A percentile compares a stretch with the other conserved stretches of the same genome.
phyloP scores from a whole-genome alignment of 495 filamentous ascomycete genomes.

The Neurospora africana region DNA sequence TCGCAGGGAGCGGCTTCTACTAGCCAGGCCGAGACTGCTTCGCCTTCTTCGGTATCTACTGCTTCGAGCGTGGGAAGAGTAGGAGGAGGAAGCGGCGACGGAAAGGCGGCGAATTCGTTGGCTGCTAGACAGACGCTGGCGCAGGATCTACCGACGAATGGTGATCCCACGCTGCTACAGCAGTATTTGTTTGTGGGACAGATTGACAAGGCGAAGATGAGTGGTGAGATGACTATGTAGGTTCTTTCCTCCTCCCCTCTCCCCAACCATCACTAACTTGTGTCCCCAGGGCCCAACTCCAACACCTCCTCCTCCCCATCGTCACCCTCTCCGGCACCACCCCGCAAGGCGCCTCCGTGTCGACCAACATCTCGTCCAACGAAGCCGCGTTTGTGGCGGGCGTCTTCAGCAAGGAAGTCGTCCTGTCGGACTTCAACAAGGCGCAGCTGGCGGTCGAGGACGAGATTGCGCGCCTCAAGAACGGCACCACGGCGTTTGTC shows the following conservation, averaged over 20 bases:
- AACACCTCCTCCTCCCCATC: slow-evolving; percentile 50
- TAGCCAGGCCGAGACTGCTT: background rate
- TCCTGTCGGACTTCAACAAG: slow-evolving; percentile 31
- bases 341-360: slow-evolving; percentile 33
- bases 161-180: slow-evolving; percentile 30
- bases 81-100: background rate
- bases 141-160: slow-evolving; percentile 5
- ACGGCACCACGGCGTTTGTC: slow-evolving; percentile 44
- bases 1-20: background rate
- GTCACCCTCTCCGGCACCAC: slow-evolving; percentile 48
- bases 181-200: slow-evolving; percentile 44
- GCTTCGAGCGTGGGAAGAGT: background rate
- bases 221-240: slow-evolving; percentile 29
- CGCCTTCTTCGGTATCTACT: background rate
- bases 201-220: slow-evolving; percentile 36
- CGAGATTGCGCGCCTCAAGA: slow-evolving; percentile 20
- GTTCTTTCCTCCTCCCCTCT: slow-evolving; percentile 8
- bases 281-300: slow-evolving; percentile 41
- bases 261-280: too few species aligned
- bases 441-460: slow-evolving; percentile 30
- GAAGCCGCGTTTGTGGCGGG: slow-evolving; percentile 61
- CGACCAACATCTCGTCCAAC: slow-evolving; percentile 51
- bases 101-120: background rate
- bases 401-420: slow-evolving; percentile 45
- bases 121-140: slow-evolving; percentile 2